A percentile compares a stretch with the other conserved stretches of the same genome.
Evolutionary conservation across 2,329 filamentous ascomycete genomes (phyloP).

Genomic region (Curvularia lunata): DNA sequence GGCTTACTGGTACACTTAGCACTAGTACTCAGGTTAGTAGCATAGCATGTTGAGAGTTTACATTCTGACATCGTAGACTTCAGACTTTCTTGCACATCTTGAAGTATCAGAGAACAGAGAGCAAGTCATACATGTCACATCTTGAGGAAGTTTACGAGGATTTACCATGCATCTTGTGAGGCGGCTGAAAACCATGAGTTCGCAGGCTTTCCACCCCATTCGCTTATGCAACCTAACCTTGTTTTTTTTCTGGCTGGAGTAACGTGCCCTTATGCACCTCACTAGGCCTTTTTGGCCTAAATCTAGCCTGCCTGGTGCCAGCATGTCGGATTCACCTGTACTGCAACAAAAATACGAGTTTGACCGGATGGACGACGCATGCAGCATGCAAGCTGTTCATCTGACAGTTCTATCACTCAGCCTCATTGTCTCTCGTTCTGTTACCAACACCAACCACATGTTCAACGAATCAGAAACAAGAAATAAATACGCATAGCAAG

Average conservation of each 20-base stretch:
- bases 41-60: neutral
- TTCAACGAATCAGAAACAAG: too few species aligned
- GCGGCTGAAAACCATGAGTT: slow-evolving; percentile 16
- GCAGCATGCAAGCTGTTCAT: slow-evolving; percentile 11
- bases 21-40: neutral
- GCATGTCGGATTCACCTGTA: slow-evolving; percentile 7
- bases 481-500: neutral
- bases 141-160: neutral
- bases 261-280: slow-evolving; percentile 19
- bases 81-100: neutral
- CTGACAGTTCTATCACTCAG: slow-evolving; percentile 18
- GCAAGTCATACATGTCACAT: too few species aligned
- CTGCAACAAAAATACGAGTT: slow-evolving; percentile 3
- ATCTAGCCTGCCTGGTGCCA: slow-evolving; percentile 12
- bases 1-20: neutral
- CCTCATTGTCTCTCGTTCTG: slow-evolving; percentile 17
- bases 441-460: slow-evolving; percentile 1
- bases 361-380: slow-evolving; percentile 28
- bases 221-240: slow-evolving; percentile 13
- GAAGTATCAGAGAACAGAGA: neutral
- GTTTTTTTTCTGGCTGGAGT: slow-evolving; percentile 2
- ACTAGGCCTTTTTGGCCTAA: slow-evolving; percentile 11
- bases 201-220: slow-evolving; percentile 24
- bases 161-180: neutral
- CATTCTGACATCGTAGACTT: neutral